A percentile compares a stretch with the other conserved stretches of the same genome.
phyloP scores from a whole-genome alignment of 2,329 filamentous ascomycete genomes.

The Metarhizium robertsii region DNA sequence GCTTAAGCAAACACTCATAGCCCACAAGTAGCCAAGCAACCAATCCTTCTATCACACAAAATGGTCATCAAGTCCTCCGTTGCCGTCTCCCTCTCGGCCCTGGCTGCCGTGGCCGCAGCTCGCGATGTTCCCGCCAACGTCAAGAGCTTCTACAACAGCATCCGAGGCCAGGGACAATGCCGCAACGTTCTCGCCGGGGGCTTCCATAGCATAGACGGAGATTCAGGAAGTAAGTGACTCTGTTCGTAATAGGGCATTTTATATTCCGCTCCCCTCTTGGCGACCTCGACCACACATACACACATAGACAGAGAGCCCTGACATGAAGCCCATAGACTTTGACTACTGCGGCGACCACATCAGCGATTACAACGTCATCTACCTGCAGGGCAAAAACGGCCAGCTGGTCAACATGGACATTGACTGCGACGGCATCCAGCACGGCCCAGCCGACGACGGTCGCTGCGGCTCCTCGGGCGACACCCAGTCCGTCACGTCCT shows the following conservation, averaged over 20 bases:
- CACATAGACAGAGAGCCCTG: too few relatives aligned
- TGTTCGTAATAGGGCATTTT: too few relatives aligned
- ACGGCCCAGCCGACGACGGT: slow-evolving; percentile 29
- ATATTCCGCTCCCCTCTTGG: too few relatives aligned
- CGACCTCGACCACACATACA: too few relatives aligned
- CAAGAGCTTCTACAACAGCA: slow-evolving; percentile 28
- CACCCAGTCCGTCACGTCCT: slow-evolving; percentile 38
- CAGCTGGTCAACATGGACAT: slow-evolving; percentile 47
- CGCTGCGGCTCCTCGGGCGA: slow-evolving; percentile 35
- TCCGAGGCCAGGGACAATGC: slow-evolving; percentile 28
- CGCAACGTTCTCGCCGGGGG: slow-evolving; percentile 26
- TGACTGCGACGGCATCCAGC: slow-evolving; percentile 45
- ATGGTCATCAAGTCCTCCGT: not conserved
- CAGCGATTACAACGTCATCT: slow-evolving; percentile 32
- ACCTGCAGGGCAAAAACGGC: slow-evolving; percentile 32
- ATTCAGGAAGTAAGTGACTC: slow-evolving; percentile 21
- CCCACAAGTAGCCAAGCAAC: too few relatives aligned
- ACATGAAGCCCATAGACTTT: slow-evolving; percentile 15
- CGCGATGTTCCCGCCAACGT: slow-evolving; percentile 32
- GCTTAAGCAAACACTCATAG: too few relatives aligned
- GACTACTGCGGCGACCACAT: slow-evolving; percentile 39
- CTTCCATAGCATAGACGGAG: slow-evolving; percentile 29
- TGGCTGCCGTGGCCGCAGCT: slow-evolving; percentile 13
- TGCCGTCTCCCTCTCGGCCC: slow-evolving; percentile 13
- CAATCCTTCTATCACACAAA: too few relatives aligned